Percentiles rank a stretch among this genome's conserved stretches.
Evolutionary conservation across 805 yeast species (phyloP).

Genomic region (Myxozyma geophila): DNA sequence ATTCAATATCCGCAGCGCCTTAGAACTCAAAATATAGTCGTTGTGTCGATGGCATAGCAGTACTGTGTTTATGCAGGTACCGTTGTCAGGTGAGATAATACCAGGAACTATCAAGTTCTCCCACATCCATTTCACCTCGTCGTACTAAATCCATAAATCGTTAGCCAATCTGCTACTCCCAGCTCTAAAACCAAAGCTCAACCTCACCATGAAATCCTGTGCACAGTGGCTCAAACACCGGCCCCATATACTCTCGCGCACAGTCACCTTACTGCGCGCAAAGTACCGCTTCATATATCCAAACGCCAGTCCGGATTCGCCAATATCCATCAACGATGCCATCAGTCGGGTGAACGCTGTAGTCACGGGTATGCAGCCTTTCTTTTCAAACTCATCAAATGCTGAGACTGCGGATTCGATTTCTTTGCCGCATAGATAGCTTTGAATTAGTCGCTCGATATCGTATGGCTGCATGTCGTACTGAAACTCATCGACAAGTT

Average conservation of each 20-base stretch:
- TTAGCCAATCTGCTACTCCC: neutral
- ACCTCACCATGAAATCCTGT: conserved; percentile 2
- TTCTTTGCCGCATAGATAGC: conserved; percentile 5
- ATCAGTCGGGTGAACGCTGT: neutral
- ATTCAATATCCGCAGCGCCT: conserved; percentile 8
- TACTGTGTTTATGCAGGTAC: conserved; percentile 14
- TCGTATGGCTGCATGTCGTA: conserved; percentile 4
- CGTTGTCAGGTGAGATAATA: conserved; percentile 5
- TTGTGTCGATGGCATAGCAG: conserved; percentile 2
- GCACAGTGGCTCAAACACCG: neutral
- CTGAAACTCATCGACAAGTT: neutral
- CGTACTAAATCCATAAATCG: neutral
- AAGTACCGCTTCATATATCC: neutral
- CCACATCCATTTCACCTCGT: conserved; percentile 13
- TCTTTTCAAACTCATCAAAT: neutral
- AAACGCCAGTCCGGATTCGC: conserved; percentile 1
- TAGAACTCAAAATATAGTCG: conserved; percentile 1
- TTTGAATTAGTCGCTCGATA: conserved; percentile 2
- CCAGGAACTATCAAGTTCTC: conserved; percentile 4
- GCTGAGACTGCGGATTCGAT: conserved; percentile 9
- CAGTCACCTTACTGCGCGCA: neutral
- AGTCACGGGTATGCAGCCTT: neutral
- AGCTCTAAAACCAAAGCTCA: neutral
- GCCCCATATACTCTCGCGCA: conserved; percentile 3
- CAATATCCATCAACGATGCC: neutral